Evolutionary conservation across 352 stramenopile species (phyloP).

Genomic region (Phytopythium montanum): DNA sequence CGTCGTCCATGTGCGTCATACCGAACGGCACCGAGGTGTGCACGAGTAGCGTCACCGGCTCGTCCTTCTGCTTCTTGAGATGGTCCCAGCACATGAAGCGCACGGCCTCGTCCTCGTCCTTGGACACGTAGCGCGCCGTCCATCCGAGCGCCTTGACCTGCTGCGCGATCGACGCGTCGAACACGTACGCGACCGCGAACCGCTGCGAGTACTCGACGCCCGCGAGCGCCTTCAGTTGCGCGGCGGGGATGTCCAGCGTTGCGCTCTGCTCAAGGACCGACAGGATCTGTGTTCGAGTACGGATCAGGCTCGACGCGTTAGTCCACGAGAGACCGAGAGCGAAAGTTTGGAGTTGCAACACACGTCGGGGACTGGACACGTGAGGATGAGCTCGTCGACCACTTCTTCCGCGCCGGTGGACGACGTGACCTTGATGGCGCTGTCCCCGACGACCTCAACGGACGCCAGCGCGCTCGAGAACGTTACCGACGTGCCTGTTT

Average conservation of each 20-base stretch:
- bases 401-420: conserved; percentile 40
- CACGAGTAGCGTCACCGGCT: conserved; percentile 39
- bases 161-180: conserved; percentile 34
- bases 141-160: conserved; percentile 43
- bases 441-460: conserved; percentile 50
- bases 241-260: conserved; percentile 23
- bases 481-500: conserved; percentile 32
- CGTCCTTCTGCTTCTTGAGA: conserved; percentile 40
- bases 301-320: not conserved
- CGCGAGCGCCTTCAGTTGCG: conserved; percentile 34
- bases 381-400: conserved; percentile 65
- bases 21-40: conserved; percentile 68
- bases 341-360: not conserved
- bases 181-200: conserved; percentile 63
- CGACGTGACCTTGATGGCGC: conserved; percentile 40
- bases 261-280: conserved; percentile 49
- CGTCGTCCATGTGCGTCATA: conserved; percentile 50
- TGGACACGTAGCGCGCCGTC: conserved; percentile 59
- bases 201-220: conserved; percentile 61
- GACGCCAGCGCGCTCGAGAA: conserved; percentile 43
- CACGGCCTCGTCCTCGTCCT: conserved; percentile 54
- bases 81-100: conserved; percentile 81
- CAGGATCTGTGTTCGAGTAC: conserved; percentile 24
- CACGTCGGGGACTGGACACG: conserved; percentile 60
- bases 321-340: not conserved